phyloP scores from a whole-genome alignment of 2,329 filamentous ascomycete species.

The Kalmusia sp. region DNA sequence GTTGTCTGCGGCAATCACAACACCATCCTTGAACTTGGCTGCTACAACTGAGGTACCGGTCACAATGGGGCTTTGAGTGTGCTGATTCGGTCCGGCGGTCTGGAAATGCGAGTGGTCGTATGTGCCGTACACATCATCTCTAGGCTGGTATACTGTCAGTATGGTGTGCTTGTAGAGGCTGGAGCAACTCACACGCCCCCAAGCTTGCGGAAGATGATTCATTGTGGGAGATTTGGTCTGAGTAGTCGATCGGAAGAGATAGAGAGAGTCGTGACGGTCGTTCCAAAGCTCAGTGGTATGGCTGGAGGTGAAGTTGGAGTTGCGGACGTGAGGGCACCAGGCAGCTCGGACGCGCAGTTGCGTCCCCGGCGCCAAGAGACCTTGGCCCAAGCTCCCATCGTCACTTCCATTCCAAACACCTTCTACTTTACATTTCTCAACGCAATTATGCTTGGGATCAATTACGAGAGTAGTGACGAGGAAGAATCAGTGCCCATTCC shows the following conservation, averaged over 20 bases:
- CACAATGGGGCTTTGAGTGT: constrained; percentile 91
- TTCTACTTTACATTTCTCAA: not conserved
- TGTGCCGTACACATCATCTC: constrained; percentile 94
- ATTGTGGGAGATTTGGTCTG: constrained; percentile 49
- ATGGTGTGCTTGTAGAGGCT: constrained; percentile 18
- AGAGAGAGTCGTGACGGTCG: constrained; percentile 1
- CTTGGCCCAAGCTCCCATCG: constrained; percentile 40
- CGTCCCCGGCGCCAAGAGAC: constrained; percentile 17
- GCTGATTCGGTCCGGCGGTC: constrained; percentile 69
- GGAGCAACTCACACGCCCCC: constrained; percentile 64
- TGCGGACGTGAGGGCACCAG: constrained; percentile 30
- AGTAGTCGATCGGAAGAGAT: not conserved
- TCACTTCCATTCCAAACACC: constrained; percentile 9
- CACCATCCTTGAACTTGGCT: constrained; percentile 94
- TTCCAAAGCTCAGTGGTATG: constrained; percentile 16
- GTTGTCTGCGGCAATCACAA: constrained; percentile 97
- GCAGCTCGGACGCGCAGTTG: constrained; percentile 37
- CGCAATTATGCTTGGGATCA: constrained; percentile 49
- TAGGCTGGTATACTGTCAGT: constrained; percentile 68
- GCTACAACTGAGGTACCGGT: constrained; percentile 96
- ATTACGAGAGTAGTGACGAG: constrained; percentile 56
- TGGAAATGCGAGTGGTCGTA: constrained; percentile 90
- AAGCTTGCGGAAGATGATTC: constrained; percentile 71
- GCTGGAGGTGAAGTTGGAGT: constrained; percentile 27
- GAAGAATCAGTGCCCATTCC: constrained; percentile 46